Base-by-base conservation (phyloP, 2,329 filamentous ascomycete species). In the Pseudocercospora fuligena region DNA sequence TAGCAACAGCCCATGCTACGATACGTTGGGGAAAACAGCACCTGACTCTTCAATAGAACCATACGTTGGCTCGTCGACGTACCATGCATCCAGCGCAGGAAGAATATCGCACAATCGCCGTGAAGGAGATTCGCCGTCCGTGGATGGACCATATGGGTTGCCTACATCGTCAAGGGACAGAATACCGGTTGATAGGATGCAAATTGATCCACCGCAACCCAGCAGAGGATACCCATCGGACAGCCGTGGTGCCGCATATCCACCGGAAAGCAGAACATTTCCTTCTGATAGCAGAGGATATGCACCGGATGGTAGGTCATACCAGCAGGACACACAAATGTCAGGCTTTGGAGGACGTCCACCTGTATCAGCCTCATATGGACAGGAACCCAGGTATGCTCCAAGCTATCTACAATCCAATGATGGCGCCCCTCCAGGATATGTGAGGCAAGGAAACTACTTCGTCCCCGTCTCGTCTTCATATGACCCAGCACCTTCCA, bases 1-100 rank as follows among this genome's bases (percentile, higher is more conserved):
- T 84, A 84, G 80, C 78, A 77, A 73, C 68, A 76, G 72, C 78
- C 77, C 77, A 77, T 70, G 72, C 74, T 74, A 75, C 76, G 74
- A 74, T 74, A 68, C 78, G 77, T 77, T 77, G 80, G 77, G 79
- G 79, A 73, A 79, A 77, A 80, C 75, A 76, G 75, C 66, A 76
- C 75, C 75, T 77, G 75, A 77, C 75, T 59, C 57, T 62, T 60
- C 65, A 60, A 58, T 66, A 76, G 74, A 73, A 68, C 65, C 69
- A 65, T 76, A 76, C 61, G 73, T 73, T 57, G 70, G 69, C 64
- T 75, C 73, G 19, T 69, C 77, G 75, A 75, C 81, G 77, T 83
- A 79, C 81, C 80, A 77, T 75, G 74, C 75, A 72, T 79, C 73
- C 78, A 82, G 80, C 78, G 72, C 72, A 51, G 68, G 72, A 27